Conservation (phyloP, 2,329 filamentous ascomycete species). For the Aureobasidium musti region DNA sequence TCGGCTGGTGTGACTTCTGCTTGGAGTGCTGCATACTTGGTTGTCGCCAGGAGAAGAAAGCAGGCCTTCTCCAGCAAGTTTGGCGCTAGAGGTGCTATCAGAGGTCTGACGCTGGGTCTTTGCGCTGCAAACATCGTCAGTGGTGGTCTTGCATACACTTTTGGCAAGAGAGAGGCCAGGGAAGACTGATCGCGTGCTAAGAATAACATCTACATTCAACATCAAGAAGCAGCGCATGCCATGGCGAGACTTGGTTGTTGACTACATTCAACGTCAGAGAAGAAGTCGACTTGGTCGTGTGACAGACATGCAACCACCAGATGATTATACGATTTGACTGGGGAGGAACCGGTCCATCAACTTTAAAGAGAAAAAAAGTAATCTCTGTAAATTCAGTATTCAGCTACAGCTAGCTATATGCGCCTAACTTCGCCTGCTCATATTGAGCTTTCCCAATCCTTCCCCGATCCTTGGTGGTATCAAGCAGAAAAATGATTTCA, state of each 20-base stretch:
- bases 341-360: not conserved
- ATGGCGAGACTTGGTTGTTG: not conserved
- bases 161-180: constrained; percentile 48
- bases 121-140: constrained; percentile 55
- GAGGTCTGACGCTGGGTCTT: constrained; percentile 55
- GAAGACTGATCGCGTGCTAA: constrained; percentile 28
- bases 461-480: constrained; percentile 5
- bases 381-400: constrained; percentile 20
- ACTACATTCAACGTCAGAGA: not conserved
- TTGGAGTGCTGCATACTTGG: constrained; percentile 66
- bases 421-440: constrained; percentile 13
- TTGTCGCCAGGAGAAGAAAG: constrained; percentile 62
- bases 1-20: constrained; percentile 64
- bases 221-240: not conserved
- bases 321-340: not conserved
- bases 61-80: constrained; percentile 52
- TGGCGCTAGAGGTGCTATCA: constrained; percentile 53
- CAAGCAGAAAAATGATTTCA: constrained; percentile 7
- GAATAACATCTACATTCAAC: not conserved
- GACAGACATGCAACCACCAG: not conserved
- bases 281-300: not conserved
- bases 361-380: not conserved
- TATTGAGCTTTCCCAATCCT: constrained; percentile 6
- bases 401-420: constrained; percentile 15
- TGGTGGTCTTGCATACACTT: constrained; percentile 55